Evolutionary conservation across 805 yeast genomes (phyloP), one percentile per base, ranked within the genome.

Genomic region (Blastobotrys peoriensis): DNA sequence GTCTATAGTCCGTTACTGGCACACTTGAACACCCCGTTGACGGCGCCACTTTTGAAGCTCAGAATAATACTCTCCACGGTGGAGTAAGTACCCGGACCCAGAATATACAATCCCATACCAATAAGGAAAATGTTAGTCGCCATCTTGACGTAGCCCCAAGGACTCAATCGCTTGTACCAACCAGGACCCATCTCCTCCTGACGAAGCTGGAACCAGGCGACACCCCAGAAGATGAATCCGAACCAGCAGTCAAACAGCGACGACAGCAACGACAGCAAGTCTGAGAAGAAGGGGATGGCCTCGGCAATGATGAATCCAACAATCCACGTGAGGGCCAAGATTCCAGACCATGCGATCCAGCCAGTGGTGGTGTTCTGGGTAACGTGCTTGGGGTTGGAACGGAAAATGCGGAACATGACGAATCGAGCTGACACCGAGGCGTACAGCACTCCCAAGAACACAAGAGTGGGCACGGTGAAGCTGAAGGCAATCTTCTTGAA

Each of bases 201-300:
- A 49, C 66, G 67, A 51, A 76, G 61, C 52, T 71, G 68, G 56
- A 74, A 69, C 58, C 59, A 78, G 0, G 83, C 82, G 23, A 75
- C 70, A 13, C 80, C 64, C 83, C 83, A 78, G 52, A 77, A 78
- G 4, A 77, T 75, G 52, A 76, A 78, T 0, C 83, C 83, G 51
- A 78, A 78, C 79, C 81, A 78, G 57, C 82, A 76, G 58, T 78
- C 83, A 54, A 78, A 78, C 41, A 78, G 62, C 2, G 83, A 76
- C 10, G 77, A 72, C 81, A 78, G 76, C 53, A 78, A 62, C 2
- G 80, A 69, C 27, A 78, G 63, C 48, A 78, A 60, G 52, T 77
- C 82, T 21, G 76, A 69, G 60, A 78, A 78, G 58, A 78, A 77
- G n/a, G 83, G 83, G 53, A 78, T 76, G 23, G 75, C 82, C 56